These are phyloP conservation scores for Trichosanthes cucumerina DNA, from an alignment of 306 rosid species.

Conservation along the genomic window DNA sequence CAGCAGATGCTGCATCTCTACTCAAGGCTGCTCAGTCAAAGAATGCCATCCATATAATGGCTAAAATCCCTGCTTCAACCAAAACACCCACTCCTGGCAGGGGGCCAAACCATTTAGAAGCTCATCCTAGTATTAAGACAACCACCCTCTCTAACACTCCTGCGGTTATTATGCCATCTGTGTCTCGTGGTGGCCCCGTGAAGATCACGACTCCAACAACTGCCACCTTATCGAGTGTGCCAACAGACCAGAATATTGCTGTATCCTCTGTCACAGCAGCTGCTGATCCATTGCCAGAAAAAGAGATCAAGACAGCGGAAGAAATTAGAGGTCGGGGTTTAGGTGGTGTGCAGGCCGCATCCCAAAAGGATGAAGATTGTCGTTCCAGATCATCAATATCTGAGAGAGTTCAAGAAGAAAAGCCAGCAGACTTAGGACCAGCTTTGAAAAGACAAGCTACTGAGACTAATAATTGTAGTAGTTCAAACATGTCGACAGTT, in stretches of 20 bases:
- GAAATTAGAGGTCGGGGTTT: constrained; percentile 11
- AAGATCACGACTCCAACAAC: not conserved
- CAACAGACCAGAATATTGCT: constrained; percentile 9
- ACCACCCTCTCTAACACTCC: constrained; percentile 9
- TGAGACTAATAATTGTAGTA: not conserved
- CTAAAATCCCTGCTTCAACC: constrained; percentile 25
- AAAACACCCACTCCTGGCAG: constrained; percentile 20
- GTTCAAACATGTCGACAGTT: not conserved
- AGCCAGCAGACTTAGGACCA: constrained; percentile 2
- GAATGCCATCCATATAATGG: constrained; percentile 31
- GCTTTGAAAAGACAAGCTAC: not conserved
- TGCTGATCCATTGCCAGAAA: constrained; percentile 20
- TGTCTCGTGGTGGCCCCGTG: not conserved
- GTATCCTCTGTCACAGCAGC: constrained; percentile 18
- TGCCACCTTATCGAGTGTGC: not conserved
- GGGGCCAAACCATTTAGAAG: constrained; percentile 20
- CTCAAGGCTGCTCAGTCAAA: constrained; percentile 44
- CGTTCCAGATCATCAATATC: not conserved
- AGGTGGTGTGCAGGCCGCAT: constrained; percentile 14
- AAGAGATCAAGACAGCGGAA: constrained; percentile 23
- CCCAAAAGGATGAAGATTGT: not conserved
- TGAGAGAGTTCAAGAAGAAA: constrained; percentile 1
- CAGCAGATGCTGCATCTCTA: constrained; percentile 40
- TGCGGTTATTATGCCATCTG: constrained; percentile 12
- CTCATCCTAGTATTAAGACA: constrained; percentile 16